Percentiles rank a stretch among this genome's conserved stretches.
Evolutionary conservation across 2,329 filamentous ascomycete genomes (phyloP).

Genomic region (Rhynchosporium secalis): DNA sequence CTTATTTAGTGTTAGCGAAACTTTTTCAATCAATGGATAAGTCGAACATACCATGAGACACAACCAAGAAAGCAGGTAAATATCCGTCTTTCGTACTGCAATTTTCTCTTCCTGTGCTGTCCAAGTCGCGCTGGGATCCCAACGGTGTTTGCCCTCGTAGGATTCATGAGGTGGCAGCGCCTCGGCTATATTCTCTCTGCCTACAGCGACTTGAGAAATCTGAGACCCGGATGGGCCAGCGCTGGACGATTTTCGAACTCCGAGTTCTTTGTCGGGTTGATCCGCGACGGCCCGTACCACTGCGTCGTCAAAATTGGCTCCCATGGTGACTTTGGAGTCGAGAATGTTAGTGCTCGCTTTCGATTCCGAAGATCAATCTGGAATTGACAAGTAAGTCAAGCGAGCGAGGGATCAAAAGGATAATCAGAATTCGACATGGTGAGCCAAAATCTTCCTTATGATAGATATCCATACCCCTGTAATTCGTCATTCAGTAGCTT

Average conservation of each 20-base stretch:
- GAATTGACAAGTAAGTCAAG: no score
- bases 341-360: no score
- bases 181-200: conserved; percentile 35
- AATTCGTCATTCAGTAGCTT: no score
- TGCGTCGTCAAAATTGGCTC: neutral
- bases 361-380: no score
- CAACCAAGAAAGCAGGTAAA: conserved; percentile 45
- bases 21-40: neutral
- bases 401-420: no score
- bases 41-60: conserved; percentile 43
- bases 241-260: neutral
- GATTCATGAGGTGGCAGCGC: conserved; percentile 38
- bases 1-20: neutral
- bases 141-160: conserved; percentile 53
- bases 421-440: no score
- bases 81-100: conserved; percentile 55
- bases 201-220: conserved; percentile 21
- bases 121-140: conserved; percentile 55
- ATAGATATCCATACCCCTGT: no score
- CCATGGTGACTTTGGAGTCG: no score
- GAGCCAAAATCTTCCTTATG: no score
- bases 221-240: conserved; percentile 21
- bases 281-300: no score
- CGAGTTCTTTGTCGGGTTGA: neutral
- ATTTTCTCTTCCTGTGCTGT: conserved; percentile 55